Conservation (phyloP, 2,329 filamentous ascomycete species). For the Penicillium sp. region DNA sequence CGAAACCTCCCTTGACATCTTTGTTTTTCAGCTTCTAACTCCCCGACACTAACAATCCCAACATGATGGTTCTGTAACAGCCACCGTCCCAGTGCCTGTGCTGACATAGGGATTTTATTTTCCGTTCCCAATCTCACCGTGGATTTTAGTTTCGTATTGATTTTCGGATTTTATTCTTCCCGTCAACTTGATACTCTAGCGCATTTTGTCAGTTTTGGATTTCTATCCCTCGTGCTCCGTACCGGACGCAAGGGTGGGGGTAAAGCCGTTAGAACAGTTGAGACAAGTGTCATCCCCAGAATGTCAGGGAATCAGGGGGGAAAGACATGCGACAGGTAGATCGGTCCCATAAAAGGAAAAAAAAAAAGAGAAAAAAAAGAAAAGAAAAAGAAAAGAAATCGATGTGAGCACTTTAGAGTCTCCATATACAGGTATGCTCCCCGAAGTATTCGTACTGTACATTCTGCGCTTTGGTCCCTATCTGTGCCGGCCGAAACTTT, state of each 20-base stretch:
- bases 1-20: constrained; percentile 25
- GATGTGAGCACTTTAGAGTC: not conserved
- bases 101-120: not conserved
- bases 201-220: not conserved
- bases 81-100: not conserved
- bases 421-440: not conserved
- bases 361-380: not conserved
- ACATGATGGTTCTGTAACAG: constrained; percentile 5
- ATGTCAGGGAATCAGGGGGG: constrained; percentile 1
- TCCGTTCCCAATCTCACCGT: no score
- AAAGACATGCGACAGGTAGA: not conserved
- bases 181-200: not conserved
- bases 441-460: not conserved
- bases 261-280: constrained; percentile 18
- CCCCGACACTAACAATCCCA: constrained; percentile 3
- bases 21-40: constrained; percentile 10
- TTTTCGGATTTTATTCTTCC: not conserved
- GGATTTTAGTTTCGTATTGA: not conserved
- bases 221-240: constrained; percentile 7
- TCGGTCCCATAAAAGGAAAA: not conserved
- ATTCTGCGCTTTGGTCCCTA: constrained; percentile 17
- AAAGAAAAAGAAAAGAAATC: not conserved
- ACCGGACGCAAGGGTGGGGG: constrained; percentile 16
- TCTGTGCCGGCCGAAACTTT: constrained; percentile 7
- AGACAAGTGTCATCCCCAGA: constrained; percentile 16